These are phyloP conservation scores for Lasiosphaeriaceae sp. DNA, from an alignment of 495 filamentous ascomycete species.

Conservation along the genomic window DNA sequence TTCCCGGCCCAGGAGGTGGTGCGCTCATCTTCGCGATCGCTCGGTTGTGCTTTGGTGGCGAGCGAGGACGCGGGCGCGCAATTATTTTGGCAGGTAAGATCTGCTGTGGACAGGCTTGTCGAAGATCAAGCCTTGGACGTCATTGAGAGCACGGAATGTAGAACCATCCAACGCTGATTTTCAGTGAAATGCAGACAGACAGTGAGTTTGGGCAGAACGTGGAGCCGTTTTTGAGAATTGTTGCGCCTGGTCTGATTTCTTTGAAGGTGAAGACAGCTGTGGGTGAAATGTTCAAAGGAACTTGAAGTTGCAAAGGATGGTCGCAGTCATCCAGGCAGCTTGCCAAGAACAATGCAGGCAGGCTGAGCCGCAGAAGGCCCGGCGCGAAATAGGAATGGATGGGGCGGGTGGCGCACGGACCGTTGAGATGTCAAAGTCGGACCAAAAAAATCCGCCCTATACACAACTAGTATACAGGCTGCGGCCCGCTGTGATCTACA, in stretches of 20 bases:
- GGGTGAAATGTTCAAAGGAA: too few species aligned
- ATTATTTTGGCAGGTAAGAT: neutral
- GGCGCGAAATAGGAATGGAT: too few species aligned
- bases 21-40: constrained; percentile 48
- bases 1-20: constrained; percentile 44
- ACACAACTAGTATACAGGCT: too few species aligned
- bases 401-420: neutral
- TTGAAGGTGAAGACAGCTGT: too few species aligned
- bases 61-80: neutral
- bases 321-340: neutral
- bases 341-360: neutral
- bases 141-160: constrained; percentile 1
- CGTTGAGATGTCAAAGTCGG: neutral
- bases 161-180: neutral
- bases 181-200: too few species aligned
- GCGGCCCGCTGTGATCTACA: too few species aligned
- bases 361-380: neutral
- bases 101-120: neutral
- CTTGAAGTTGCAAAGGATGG: too few species aligned
- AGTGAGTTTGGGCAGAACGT: too few species aligned
- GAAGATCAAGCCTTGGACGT: neutral
- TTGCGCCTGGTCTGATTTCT: too few species aligned
- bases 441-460: too few species aligned
- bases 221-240: too few species aligned
- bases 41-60: neutral